Evolutionary conservation across 2,329 filamentous ascomycete species (phyloP).

Genomic region (Pseudopyrenochaeta lycopersici): DNA sequence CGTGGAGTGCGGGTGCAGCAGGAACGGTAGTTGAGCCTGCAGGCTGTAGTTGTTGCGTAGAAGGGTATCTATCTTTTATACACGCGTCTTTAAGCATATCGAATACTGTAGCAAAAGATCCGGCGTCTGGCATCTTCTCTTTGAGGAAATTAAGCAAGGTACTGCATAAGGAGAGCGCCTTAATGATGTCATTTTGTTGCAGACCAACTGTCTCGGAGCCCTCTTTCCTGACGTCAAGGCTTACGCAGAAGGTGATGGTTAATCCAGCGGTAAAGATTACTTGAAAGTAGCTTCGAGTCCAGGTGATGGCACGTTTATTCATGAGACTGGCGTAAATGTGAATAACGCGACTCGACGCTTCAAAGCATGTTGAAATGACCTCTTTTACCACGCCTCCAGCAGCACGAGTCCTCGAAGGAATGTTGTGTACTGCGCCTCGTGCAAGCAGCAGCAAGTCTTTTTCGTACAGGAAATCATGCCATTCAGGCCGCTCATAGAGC

Average conservation of each 20-base stretch:
- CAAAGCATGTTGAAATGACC: slow-evolving; percentile 37
- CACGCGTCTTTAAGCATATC: slow-evolving; percentile 35
- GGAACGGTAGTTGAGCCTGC: too few species aligned
- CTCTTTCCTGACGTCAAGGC: slow-evolving; percentile 31
- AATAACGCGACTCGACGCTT: slow-evolving; percentile 51
- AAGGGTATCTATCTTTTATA: slow-evolving; percentile 14
- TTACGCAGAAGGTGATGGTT: slow-evolving; percentile 31
- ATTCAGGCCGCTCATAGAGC: slow-evolving; percentile 56
- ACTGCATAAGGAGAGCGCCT: slow-evolving; percentile 21
- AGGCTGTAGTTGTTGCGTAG: too few species aligned
- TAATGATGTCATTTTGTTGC: slow-evolving; percentile 8
- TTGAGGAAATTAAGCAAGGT: slow-evolving; percentile 34
- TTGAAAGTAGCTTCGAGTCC: slow-evolving; percentile 60
- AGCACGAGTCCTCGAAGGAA: slow-evolving; percentile 20
- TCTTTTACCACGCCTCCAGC: slow-evolving; percentile 12
- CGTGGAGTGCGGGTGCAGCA: too few species aligned
- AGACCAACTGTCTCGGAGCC: slow-evolving; percentile 4
- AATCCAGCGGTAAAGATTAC: slow-evolving; percentile 58
- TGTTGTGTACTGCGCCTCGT: slow-evolving; percentile 53
- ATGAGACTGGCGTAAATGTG: slow-evolving; percentile 51
- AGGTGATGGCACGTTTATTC: slow-evolving; percentile 49
- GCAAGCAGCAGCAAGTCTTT: slow-evolving; percentile 54
- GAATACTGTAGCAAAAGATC: slow-evolving; percentile 36
- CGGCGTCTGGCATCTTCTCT: slow-evolving; percentile 34
- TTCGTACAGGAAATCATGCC: slow-evolving; percentile 55